Percentiles rank a stretch among this genome's conserved stretches.
These are phyloP conservation scores for Luffa acutangula DNA, from an alignment of 306 rosid species.

Conservation along the genomic window DNA sequence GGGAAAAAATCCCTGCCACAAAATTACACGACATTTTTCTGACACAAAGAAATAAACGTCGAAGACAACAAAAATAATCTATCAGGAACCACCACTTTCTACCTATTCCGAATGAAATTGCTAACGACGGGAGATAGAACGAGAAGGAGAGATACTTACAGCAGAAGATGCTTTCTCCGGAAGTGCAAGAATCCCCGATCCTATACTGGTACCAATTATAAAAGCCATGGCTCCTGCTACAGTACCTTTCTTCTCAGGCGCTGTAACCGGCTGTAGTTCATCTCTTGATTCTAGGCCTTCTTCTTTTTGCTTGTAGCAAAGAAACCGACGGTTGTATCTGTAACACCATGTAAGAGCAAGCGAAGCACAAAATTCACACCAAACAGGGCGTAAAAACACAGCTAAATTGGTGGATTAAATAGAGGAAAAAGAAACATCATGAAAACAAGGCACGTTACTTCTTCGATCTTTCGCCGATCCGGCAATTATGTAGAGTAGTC, in stretches of 20 bases:
- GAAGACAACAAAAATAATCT: not conserved
- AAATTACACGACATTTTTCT: not conserved
- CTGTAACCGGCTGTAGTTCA: not conserved
- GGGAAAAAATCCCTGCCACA: conserved; percentile 51
- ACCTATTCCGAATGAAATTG: not conserved
- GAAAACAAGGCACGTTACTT: conserved; percentile 24
- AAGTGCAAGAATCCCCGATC: conserved; percentile 64
- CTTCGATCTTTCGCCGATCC: conserved; percentile 18
- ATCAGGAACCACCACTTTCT: not conserved
- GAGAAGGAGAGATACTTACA: conserved; percentile 16
- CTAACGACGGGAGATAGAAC: not conserved
- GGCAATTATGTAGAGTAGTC: not conserved
- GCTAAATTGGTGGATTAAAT: not conserved
- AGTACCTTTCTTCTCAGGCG: conserved; percentile 29
- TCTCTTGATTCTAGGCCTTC: conserved; percentile 5
- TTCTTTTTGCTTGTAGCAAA: conserved; percentile 14
- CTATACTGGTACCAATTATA: conserved; percentile 54
- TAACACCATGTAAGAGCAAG: not conserved
- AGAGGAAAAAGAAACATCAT: not conserved
- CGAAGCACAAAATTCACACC: not conserved
- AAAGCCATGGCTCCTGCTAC: conserved; percentile 62
- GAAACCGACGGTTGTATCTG: not conserved
- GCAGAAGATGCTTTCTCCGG: conserved; percentile 68
- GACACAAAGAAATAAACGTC: not conserved
- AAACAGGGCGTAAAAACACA: not conserved